These are phyloP conservation scores for Lasiodiplodia sp. DNA, from an alignment of 2,329 filamentous ascomycete genomes.

Conservation along the genomic window DNA sequence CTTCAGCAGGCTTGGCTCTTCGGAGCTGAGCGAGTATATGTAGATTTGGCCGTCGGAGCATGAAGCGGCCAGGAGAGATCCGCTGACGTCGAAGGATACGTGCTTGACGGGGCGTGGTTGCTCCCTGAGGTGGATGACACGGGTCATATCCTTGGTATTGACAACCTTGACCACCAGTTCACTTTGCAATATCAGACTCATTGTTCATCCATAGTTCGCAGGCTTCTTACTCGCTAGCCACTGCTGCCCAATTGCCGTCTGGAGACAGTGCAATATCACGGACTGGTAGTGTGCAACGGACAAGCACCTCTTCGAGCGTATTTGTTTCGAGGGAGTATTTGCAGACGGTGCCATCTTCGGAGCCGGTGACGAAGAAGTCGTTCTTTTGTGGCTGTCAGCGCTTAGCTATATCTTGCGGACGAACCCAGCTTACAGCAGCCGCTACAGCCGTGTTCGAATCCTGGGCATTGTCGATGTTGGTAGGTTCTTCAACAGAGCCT, in stretches of 20 bases:
- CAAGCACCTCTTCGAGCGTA: conserved; percentile 79
- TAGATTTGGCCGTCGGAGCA: conserved; percentile 91
- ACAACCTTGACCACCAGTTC: conserved; percentile 92
- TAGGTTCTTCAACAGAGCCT: conserved; percentile 89
- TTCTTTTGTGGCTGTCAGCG: conserved; percentile 56
- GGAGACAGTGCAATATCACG: conserved; percentile 84
- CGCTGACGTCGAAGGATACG: conserved; percentile 83
- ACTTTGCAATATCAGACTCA: conserved; percentile 48
- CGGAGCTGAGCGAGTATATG: conserved; percentile 80
- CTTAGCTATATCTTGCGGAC: not conserved
- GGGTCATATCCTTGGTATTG: conserved; percentile 77
- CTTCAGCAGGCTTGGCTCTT: conserved; percentile 80
- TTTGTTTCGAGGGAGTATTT: conserved; percentile 82
- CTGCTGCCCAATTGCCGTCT: conserved; percentile 86
- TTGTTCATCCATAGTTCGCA: not conserved
- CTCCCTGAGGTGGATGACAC: conserved; percentile 79
- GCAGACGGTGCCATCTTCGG: conserved; percentile 95
- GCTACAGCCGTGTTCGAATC: conserved; percentile 85
- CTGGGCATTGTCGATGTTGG: conserved; percentile 87
- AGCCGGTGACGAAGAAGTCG: conserved; percentile 85
- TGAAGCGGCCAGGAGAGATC: conserved; percentile 77
- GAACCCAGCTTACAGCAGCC: conserved; percentile 61
- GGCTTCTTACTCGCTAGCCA: conserved; percentile 81
- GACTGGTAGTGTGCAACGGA: conserved; percentile 84
- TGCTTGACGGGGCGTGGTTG: conserved; percentile 91